Base-by-base conservation (phyloP, 2,329 filamentous ascomycete genomes). In the Phialocephala sp. region DNA sequence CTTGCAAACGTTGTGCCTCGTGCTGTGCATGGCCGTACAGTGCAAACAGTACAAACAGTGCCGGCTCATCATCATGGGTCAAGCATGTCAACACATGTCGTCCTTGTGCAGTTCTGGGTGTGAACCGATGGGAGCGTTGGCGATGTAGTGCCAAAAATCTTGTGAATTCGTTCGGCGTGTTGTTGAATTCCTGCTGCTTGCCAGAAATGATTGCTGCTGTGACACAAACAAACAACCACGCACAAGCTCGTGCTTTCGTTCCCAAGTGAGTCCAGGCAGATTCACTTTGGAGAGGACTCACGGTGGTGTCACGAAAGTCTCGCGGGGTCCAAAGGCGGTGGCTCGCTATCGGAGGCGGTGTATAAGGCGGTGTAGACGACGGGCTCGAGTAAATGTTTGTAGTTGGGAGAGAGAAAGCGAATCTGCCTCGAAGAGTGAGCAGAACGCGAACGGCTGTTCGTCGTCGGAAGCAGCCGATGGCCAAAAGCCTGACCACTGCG, bases 1-100 rank as follows among this genome's bases (percentile, higher is more conserved):
- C 45, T 6, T 14, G 45, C 18, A 50, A 50, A 50, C 45, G 45
- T 50, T 50, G 45, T 50, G 45, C 45, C 45, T 50, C 45, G 45
- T 50, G 45, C 45, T 50, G 45, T 50, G 45, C 45, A 50, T 24
- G 11, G 18, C n/a, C 45, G 45, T 50, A 24, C 20, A 22, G 8
- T 45, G 43, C 9, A 11, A 8, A 41, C 20, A 22, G 8, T 45
- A 14, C 9, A 11, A 8, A 41, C 3, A 12, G 9, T 41, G 37
- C 37, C 15, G 37, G 3, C 37, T 41, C 9, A 11, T 41, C 37
- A 18, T 4, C 37, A 41, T 41, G 9, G 11, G 37, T 41, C 11
- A 41, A 18, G 15, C 37, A 41, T 41, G 37, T 18, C 37, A 41
- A 18, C 3, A 12, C 37, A 12, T 41, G 37, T 18, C 37, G 3